A percentile compares a stretch with the other conserved stretches of the same genome.
These are phyloP conservation scores for Alternaria alternata DNA, from an alignment of 2,329 filamentous ascomycete species.

Conservation along the genomic window DNA sequence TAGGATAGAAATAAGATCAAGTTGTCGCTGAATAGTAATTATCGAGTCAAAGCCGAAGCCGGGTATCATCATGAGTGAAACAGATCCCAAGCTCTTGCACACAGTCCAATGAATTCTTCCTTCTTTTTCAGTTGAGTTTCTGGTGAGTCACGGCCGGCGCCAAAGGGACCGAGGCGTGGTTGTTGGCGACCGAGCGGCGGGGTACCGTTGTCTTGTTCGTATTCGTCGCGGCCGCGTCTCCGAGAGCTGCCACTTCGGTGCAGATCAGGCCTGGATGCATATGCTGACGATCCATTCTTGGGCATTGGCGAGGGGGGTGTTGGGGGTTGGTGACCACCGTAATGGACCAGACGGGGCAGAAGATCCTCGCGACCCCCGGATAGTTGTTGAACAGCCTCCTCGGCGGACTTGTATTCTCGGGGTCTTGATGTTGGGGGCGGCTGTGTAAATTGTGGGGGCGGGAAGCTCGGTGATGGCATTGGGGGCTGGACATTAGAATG, in stretches of 20 bases:
- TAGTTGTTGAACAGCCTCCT: slow-evolving; percentile 91
- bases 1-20: slow-evolving; percentile 17
- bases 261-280: slow-evolving; percentile 39
- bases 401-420: slow-evolving; percentile 92
- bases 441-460: slow-evolving; percentile 59
- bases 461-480: slow-evolving; percentile 79
- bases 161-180: slow-evolving; percentile 69
- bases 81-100: slow-evolving; percentile 91
- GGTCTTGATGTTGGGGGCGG: slow-evolving; percentile 66
- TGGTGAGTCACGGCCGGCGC: slow-evolving; percentile 81
- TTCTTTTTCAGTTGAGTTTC: slow-evolving; percentile 87
- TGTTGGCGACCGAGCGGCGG: slow-evolving; percentile 77
- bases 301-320: slow-evolving; percentile 84
- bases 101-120: slow-evolving; percentile 88
- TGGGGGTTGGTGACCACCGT: slow-evolving; percentile 90
- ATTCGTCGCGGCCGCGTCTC: slow-evolving; percentile 85
- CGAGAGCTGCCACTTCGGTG: slow-evolving; percentile 68
- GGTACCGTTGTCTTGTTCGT: slow-evolving; percentile 85
- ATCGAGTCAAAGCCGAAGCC: slow-evolving; percentile 21
- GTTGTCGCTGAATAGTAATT: slow-evolving; percentile 18
- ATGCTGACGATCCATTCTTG: slow-evolving; percentile 44
- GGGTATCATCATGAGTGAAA: slow-evolving; percentile 77
- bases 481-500: slow-evolving; percentile 72
- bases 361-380: slow-evolving; percentile 92
- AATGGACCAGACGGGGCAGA: slow-evolving; percentile 92